These are phyloP conservation scores for Trichomonascaceae sp. DNA, from an alignment of 1,139 yeast genomes.

Conservation along the genomic window DNA sequence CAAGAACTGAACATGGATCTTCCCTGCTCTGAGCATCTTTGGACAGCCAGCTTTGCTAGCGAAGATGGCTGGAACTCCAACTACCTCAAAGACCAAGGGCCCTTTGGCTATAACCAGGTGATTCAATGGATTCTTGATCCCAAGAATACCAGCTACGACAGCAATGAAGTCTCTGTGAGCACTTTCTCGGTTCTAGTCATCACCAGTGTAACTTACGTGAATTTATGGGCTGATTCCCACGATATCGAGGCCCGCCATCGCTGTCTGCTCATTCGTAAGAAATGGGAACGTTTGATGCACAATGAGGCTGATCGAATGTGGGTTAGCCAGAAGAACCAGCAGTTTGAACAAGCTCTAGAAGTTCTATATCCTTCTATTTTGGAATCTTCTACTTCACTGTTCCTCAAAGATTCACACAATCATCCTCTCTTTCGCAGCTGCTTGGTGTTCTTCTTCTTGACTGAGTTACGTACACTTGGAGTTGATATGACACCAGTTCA, in stretches of 20 bases:
- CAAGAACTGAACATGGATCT: slow-evolving; percentile 22
- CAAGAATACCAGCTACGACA: slow-evolving; percentile 1
- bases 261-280: background rate
- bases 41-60: slow-evolving; percentile 25
- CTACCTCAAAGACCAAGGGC: background rate
- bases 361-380: slow-evolving; percentile 13
- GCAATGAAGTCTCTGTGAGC: slow-evolving; percentile 3
- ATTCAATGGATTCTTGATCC: slow-evolving; percentile 3
- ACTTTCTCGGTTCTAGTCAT: slow-evolving; percentile 1
- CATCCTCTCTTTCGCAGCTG: slow-evolving; percentile 24
- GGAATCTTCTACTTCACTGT: slow-evolving; percentile 9
- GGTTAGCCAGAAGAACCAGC: background rate
- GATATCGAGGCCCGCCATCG: background rate
- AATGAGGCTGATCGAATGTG: slow-evolving; percentile 3
- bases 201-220: background rate
- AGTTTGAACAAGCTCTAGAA: background rate
- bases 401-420: slow-evolving; percentile 13
- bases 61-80: slow-evolving; percentile 22
- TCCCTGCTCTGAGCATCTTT: slow-evolving; percentile 32
- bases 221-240: background rate
- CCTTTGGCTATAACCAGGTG: background rate
- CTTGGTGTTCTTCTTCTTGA: slow-evolving; percentile 18
- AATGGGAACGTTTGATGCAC: slow-evolving; percentile 4
- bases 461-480: slow-evolving; percentile 20
- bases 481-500: slow-evolving; percentile 22